phyloP scores from a whole-genome alignment of 768 basidiomycete genomes.

The Leccinum olivaceopallidum region DNA sequence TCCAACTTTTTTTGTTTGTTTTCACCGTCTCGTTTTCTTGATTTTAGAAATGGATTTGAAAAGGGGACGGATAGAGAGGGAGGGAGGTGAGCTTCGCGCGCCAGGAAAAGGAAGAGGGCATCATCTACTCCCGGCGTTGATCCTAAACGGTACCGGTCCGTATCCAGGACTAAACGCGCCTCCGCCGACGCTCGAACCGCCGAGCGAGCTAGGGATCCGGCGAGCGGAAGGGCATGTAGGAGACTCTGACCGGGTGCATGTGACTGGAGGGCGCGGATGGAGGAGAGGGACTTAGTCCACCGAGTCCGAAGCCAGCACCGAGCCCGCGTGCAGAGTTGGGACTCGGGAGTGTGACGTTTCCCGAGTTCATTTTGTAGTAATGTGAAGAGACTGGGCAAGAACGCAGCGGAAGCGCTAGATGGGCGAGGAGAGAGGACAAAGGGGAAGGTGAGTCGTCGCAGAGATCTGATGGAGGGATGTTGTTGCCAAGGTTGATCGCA shows the following conservation, averaged over 20 bases:
- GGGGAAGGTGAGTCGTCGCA: conserved; percentile 36
- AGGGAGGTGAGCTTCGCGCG: no score
- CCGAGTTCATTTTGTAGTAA: conserved; percentile 55
- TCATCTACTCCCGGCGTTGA: conserved; percentile 36
- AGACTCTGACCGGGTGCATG: conserved; percentile 91
- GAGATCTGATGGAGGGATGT: conserved; percentile 15
- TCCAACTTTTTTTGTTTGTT: conserved; percentile 14
- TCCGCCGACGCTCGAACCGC: conserved; percentile 28
- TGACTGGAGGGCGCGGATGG: conserved; percentile 75
- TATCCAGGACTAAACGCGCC: conserved; percentile 30
- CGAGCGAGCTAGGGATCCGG: no score
- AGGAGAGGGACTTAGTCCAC: conserved; percentile 35
- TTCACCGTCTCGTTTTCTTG: not conserved
- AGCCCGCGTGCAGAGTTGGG: conserved; percentile 19
- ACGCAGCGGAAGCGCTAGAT: conserved; percentile 81
- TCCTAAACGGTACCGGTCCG: conserved; percentile 30
- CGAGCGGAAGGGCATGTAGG: conserved; percentile 48
- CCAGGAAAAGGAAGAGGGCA: not conserved
- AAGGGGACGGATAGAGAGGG: no score
- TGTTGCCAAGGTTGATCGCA: conserved; percentile 14
- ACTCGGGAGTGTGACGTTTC: conserved; percentile 25
- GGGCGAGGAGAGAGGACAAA: conserved; percentile 42
- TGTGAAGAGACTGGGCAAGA: conserved; percentile 76
- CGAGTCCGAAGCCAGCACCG: conserved; percentile 21
- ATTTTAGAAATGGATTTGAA: no score